A percentile compares a stretch with the other conserved stretches of the same genome.
phyloP scores from a whole-genome alignment of 805 yeast species.

The Candida alai region DNA sequence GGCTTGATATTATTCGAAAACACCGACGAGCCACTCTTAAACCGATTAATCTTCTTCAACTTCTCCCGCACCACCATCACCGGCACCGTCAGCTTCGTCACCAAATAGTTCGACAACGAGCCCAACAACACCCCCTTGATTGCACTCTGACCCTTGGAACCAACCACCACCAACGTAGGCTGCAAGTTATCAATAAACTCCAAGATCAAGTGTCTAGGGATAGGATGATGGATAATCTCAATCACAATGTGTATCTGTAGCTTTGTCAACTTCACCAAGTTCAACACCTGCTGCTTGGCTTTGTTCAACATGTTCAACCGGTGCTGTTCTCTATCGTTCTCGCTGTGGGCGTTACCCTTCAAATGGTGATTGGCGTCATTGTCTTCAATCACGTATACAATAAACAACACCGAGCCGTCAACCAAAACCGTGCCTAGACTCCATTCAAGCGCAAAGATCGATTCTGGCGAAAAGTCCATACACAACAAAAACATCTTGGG shows the following conservation, averaged over 20 bases:
- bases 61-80: slow-evolving; percentile 78
- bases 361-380: slow-evolving; percentile 39
- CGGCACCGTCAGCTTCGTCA: slow-evolving; percentile 67
- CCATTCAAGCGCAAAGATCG: slow-evolving; percentile 83
- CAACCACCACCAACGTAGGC: slow-evolving; percentile 72
- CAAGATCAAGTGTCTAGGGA: slow-evolving; percentile 65
- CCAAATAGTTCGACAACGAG: slow-evolving; percentile 67
- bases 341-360: slow-evolving; percentile 36
- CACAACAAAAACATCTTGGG: slow-evolving; percentile 69
- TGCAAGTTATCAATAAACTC: slow-evolving; percentile 67
- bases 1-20: slow-evolving; percentile 56
- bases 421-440: slow-evolving; percentile 79
- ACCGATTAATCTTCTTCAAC: slow-evolving; percentile 62
- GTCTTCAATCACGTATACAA: slow-evolving; percentile 57
- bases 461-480: slow-evolving; percentile 79
- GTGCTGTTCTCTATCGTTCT: slow-evolving; percentile 32
- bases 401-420: slow-evolving; percentile 77
- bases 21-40: slow-evolving; percentile 44
- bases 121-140: slow-evolving; percentile 72
- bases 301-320: slow-evolving; percentile 37
- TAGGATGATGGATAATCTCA: slow-evolving; percentile 73
- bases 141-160: slow-evolving; percentile 71
- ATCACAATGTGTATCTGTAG: slow-evolving; percentile 70
- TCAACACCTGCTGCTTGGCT: slow-evolving; percentile 43
- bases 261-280: slow-evolving; percentile 58